Base-by-base conservation (phyloP, 129 eudicot genomes). In the Sambucus nigra region DNA sequence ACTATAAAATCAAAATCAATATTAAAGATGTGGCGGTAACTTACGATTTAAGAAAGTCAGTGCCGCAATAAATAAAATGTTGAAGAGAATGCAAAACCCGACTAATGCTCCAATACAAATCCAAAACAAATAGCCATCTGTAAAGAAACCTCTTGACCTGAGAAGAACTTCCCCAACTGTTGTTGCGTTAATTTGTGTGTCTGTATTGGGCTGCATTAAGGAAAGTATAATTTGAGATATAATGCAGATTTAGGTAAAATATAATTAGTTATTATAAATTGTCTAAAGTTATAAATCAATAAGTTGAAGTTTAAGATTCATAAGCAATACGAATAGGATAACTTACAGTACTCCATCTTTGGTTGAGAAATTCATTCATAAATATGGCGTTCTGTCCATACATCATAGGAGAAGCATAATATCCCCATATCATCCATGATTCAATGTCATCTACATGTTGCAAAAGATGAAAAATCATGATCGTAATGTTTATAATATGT, bases 91-190 rank as follows among this genome's bases (percentile, higher is more conserved):
- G 18, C 91, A 83, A 62, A 83, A 83, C 14, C 79, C 96, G 16
- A 88, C 74, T 23, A 88, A 78, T 5, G 91, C 96, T 14, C 73
- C 53, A 38, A 88, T 78, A 55, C 94, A 80, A 29, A 80, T 78
- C 96, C 96, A 88, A 31, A 74, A 88, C 96, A 83, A 80, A 55
- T 80, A 65, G 3, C 76, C 69, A 46, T 83, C 84, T 3, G 71
- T 71, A 65, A 77, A 83, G 83, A 88, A 80, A 4, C 86, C 93
- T 51, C 88, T 64, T 7, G 54, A 71, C 40, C 64, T 70, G 13
- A 87, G 77, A 57, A 87, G 88, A 56, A 59, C 88, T 68, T 71
- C 71, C 1, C 96, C 96, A 40, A 87, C 80, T 5, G 94, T 87
- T 8, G 82, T 64, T 61, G 68, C 80, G 3, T 67, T 9, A 48